A percentile compares a stretch with the other conserved stretches of the same genome.
These are phyloP conservation scores for Endoconidiophora polonica DNA, from an alignment of 2,329 filamentous ascomycete species.

Conservation along the genomic window DNA sequence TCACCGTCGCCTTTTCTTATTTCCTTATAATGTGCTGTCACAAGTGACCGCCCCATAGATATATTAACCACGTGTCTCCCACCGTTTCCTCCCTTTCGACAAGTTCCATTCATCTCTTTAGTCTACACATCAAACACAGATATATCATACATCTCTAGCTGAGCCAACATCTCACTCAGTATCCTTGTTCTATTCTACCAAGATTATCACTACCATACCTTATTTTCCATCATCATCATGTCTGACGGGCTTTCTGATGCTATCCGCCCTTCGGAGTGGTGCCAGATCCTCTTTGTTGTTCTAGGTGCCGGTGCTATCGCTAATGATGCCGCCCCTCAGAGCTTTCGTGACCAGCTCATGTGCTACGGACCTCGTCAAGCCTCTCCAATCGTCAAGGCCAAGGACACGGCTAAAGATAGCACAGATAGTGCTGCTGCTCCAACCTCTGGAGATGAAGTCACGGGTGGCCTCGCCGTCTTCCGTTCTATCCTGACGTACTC, in stretches of 20 bases:
- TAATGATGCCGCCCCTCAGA: constrained; percentile 6
- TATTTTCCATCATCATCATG: background rate
- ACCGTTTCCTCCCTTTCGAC: too few relatives aligned
- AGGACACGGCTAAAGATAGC: constrained; percentile 9
- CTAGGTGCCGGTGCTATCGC: constrained; percentile 9
- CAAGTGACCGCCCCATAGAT: too few relatives aligned
- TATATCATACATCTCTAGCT: too few relatives aligned
- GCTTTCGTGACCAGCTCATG: constrained; percentile 28
- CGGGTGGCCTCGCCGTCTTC: background rate
- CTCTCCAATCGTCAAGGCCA: constrained; percentile 24
- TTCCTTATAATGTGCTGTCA: too few relatives aligned
- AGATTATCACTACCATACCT: background rate
- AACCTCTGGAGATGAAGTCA: background rate
- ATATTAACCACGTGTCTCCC: too few relatives aligned
- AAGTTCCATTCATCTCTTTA: too few relatives aligned
- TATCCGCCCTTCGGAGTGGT: constrained; percentile 13
- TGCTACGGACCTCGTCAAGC: constrained; percentile 32
- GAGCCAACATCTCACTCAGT: too few relatives aligned
- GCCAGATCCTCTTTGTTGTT: constrained; percentile 5
- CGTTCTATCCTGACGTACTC: constrained; percentile 9
- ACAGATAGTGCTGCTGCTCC: background rate
- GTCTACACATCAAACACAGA: too few relatives aligned
- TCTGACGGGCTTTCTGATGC: background rate
- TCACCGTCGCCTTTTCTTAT: too few relatives aligned
- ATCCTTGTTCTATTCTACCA: background rate